phyloP scores from a whole-genome alignment of 2,329 filamentous ascomycete species.

The Curvularia sp. region DNA sequence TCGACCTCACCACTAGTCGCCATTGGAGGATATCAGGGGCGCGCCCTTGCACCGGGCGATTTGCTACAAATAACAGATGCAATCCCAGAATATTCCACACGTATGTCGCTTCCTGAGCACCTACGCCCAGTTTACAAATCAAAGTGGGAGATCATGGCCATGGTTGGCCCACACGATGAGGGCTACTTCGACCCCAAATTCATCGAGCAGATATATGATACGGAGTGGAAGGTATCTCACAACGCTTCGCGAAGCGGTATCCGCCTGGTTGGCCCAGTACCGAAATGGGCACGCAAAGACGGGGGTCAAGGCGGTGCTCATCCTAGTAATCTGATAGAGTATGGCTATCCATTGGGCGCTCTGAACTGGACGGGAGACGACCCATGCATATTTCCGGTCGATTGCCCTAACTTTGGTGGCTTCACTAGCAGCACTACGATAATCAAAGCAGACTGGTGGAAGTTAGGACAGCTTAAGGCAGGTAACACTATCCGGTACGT shows the following conservation, averaged over 20 bases:
- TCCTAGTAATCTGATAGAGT: conserved; percentile 61
- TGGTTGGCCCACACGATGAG: conserved; percentile 65
- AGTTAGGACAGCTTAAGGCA: conserved; percentile 67
- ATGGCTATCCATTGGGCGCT: conserved; percentile 66
- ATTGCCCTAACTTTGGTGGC: conserved; percentile 67
- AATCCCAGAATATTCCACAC: conserved; percentile 43
- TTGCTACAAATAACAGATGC: conserved; percentile 57
- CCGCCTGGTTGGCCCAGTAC: conserved; percentile 65
- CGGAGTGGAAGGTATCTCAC: conserved; percentile 67
- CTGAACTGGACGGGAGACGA: conserved; percentile 69
- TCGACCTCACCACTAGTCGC: conserved; percentile 65
- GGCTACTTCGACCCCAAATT: conserved; percentile 61
- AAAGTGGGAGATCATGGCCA: conserved; percentile 62
- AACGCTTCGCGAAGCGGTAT: conserved; percentile 68
- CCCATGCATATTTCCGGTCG: conserved; percentile 65
- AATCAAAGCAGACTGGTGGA: conserved; percentile 66
- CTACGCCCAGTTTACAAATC: conserved; percentile 59
- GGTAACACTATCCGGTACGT: conserved; percentile 63
- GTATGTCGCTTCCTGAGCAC: conserved; percentile 52
- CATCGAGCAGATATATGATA: conserved; percentile 64
- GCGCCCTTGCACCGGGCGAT: conserved; percentile 63
- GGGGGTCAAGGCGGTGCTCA: conserved; percentile 70
- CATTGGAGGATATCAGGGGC: conserved; percentile 67
- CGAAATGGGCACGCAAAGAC: conserved; percentile 65
- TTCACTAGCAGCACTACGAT: conserved; percentile 65